Conservation (phyloP, 2,329 filamentous ascomycete species). For the Acrocalymma vagum region DNA sequence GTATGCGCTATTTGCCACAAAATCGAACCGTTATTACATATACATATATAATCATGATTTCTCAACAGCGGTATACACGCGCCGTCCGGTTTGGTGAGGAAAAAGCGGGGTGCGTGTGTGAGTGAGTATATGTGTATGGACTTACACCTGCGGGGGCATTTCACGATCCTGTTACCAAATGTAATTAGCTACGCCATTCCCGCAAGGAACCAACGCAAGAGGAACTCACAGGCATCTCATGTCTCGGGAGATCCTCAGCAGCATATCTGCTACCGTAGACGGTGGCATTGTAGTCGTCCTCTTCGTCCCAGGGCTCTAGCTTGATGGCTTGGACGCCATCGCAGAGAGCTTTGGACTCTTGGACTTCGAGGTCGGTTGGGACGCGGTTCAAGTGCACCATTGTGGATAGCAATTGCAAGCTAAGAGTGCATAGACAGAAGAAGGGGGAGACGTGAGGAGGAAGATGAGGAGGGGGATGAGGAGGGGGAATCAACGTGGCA, state of each 20-base stretch:
- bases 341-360: conserved; percentile 31
- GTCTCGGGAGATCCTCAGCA: conserved; percentile 77
- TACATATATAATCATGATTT: no score
- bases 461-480: conserved; percentile 3
- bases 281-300: conserved; percentile 72
- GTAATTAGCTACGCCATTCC: conserved; percentile 5
- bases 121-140: conserved; percentile 1
- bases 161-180: conserved; percentile 57
- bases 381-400: conserved; percentile 62
- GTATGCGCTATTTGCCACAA: no score
- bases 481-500: conserved; percentile 2
- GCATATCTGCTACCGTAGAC: conserved; percentile 92
- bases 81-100: neutral
- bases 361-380: conserved; percentile 50
- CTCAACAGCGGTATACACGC: no score
- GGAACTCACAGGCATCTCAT: conserved; percentile 82
- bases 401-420: conserved; percentile 18
- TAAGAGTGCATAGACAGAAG: neutral
- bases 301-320: conserved; percentile 40
- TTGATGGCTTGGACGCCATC: conserved; percentile 30
- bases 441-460: neutral
- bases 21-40: no score
- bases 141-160: conserved; percentile 82
- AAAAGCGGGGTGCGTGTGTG: no score
- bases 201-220: no score